These are phyloP conservation scores for Stagonosporopsis tanaceti DNA, from an alignment of 2,329 filamentous ascomycete genomes.

Conservation along the genomic window DNA sequence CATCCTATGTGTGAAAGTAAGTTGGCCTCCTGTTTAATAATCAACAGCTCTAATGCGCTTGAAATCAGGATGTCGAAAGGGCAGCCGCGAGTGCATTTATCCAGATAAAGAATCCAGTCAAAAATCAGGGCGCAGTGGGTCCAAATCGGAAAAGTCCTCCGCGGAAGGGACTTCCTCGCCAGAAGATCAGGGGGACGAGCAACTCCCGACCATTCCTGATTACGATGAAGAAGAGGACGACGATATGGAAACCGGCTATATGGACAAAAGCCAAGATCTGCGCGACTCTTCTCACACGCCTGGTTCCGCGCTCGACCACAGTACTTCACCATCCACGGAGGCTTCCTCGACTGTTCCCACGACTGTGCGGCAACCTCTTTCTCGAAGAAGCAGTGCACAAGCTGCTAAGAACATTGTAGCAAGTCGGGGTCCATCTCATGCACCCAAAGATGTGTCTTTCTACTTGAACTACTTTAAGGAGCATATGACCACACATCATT, in stretches of 20 bases:
- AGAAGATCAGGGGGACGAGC: conserved; percentile 55
- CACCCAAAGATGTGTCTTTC: conserved; percentile 75
- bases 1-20: conserved; percentile 82
- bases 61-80: conserved; percentile 81
- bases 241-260: conserved; percentile 30
- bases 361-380: conserved; percentile 39
- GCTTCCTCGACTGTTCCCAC: conserved; percentile 48
- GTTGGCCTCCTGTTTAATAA: conserved; percentile 36
- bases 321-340: conserved; percentile 62
- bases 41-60: conserved; percentile 26
- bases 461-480: conserved; percentile 82
- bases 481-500: conserved; percentile 82
- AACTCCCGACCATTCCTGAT: conserved; percentile 51
- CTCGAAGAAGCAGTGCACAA: conserved; percentile 46
- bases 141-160: conserved; percentile 54
- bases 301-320: conserved; percentile 54
- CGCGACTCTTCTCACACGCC: conserved; percentile 51
- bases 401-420: conserved; percentile 23
- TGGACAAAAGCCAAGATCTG: conserved; percentile 32
- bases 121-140: conserved; percentile 56
- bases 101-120: conserved; percentile 71
- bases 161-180: conserved; percentile 61
- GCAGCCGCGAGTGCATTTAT: conserved; percentile 88
- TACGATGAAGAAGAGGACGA: conserved; percentile 58
- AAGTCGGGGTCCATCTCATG: conserved; percentile 13